Evolutionary conservation across 352 stramenopile genomes (phyloP).

Genomic region (Pythium volutum): DNA sequence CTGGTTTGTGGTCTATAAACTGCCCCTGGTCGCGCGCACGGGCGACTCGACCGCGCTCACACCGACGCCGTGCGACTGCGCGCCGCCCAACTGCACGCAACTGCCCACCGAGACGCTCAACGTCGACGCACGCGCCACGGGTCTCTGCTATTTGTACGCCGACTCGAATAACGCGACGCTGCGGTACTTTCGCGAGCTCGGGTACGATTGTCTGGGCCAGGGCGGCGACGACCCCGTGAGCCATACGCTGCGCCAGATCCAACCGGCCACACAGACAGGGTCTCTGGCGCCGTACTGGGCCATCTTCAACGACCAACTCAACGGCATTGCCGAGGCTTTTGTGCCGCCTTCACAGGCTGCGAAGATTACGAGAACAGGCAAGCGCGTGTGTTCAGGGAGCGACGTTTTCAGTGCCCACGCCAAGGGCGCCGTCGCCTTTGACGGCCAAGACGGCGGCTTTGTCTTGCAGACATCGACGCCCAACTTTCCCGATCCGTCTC

Average conservation of each 20-base stretch:
- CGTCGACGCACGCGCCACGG: slow-evolving; percentile 34
- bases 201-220: slow-evolving; percentile 77
- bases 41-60: neutral
- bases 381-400: slow-evolving; percentile 40
- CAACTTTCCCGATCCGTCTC: slow-evolving; percentile 66
- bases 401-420: slow-evolving; percentile 69
- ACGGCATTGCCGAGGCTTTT: slow-evolving; percentile 45
- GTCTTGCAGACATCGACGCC: slow-evolving; percentile 77
- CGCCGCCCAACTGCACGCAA: slow-evolving; percentile 48
- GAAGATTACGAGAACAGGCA: neutral
- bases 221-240: slow-evolving; percentile 70
- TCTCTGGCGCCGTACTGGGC: slow-evolving; percentile 47
- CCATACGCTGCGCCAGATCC: slow-evolving; percentile 59
- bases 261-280: neutral
- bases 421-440: slow-evolving; percentile 65
- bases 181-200: slow-evolving; percentile 62
- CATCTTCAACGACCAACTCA: slow-evolving; percentile 78
- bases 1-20: slow-evolving; percentile 78
- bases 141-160: slow-evolving; percentile 80
- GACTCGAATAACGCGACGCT: slow-evolving; percentile 49
- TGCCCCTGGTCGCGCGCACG: slow-evolving; percentile 36
- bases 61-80: slow-evolving; percentile 65
- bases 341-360: neutral
- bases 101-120: slow-evolving; percentile 37
- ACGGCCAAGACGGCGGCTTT: slow-evolving; percentile 44